Conservation (phyloP, 352 stramenopile genomes). For the Phytophthora gonapodyides region DNA sequence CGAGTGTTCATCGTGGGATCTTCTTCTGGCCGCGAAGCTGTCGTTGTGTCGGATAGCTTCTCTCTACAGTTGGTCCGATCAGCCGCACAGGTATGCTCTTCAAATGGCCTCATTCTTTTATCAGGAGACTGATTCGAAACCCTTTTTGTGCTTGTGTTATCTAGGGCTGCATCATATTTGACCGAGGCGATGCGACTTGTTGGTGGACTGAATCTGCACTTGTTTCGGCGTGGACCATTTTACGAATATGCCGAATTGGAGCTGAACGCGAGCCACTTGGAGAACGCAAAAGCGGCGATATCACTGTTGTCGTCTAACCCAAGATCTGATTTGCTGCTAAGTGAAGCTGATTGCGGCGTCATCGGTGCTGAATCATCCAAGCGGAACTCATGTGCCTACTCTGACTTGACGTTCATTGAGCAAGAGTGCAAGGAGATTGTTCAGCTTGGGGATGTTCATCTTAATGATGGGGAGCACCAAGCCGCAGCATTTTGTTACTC, state of each 20-base stretch:
- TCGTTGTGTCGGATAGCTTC: slow-evolving; percentile 63
- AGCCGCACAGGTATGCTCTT: slow-evolving; percentile 52
- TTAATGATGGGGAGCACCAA: slow-evolving; percentile 27
- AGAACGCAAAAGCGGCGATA: slow-evolving; percentile 55
- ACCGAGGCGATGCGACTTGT: slow-evolving; percentile 75
- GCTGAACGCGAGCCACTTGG: slow-evolving; percentile 46
- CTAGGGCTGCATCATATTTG: slow-evolving; percentile 58
- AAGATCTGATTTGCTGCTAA: slow-evolving; percentile 1
- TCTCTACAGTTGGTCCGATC: slow-evolving; percentile 53
- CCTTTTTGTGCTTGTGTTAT: slow-evolving; percentile 3
- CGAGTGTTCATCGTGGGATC: slow-evolving; percentile 76
- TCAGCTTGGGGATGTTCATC: slow-evolving; percentile 42
- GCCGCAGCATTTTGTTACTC: slow-evolving; percentile 32
- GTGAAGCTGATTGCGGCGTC: neutral
- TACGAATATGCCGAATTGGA: slow-evolving; percentile 71
- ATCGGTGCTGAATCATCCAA: neutral
- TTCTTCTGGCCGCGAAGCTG: slow-evolving; percentile 59
- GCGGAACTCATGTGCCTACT: slow-evolving; percentile 19
- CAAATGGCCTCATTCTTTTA: slow-evolving; percentile 4
- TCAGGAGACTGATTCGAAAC: slow-evolving; percentile 4
- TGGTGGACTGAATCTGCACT: slow-evolving; percentile 52
- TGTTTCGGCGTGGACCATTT: slow-evolving; percentile 63
- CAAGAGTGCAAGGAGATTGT: slow-evolving; percentile 56
- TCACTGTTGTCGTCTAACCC: slow-evolving; percentile 35
- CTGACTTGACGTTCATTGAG: slow-evolving; percentile 39